Percentiles rank a stretch among this genome's conserved stretches.
Conservation (phyloP, 257 asterid genomes). For the Nicotiana knightiana region DNA sequence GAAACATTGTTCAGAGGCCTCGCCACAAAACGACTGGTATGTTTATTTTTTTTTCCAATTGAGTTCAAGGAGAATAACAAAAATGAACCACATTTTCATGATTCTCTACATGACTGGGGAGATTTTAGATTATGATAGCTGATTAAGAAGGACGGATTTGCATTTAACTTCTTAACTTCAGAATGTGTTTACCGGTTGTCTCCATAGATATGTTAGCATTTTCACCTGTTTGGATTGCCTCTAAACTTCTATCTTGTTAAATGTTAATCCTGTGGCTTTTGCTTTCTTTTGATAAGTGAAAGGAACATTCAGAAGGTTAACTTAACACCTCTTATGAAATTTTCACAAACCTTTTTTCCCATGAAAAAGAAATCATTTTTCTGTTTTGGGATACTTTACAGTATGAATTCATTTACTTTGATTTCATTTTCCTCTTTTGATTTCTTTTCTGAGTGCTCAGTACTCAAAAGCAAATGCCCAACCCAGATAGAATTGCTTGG, state of each 20-base stretch:
- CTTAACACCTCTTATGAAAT: neutral
- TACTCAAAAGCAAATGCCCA: no score
- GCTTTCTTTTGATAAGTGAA: neutral
- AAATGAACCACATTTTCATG: neutral
- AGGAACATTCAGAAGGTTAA: neutral
- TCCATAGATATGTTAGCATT: neutral
- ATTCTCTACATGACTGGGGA: neutral
- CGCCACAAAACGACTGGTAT: constrained; percentile 91
- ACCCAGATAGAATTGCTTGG: no score
- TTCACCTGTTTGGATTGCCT: neutral
- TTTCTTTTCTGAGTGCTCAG: no score
- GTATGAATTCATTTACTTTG: neutral
- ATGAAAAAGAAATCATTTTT: neutral
- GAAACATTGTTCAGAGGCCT: constrained; percentile 96
- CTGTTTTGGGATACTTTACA: neutral
- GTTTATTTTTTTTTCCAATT: neutral
- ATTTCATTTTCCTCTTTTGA: neutral
- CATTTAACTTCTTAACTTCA: neutral
- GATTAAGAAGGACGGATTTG: neutral
- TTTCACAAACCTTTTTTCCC: neutral
- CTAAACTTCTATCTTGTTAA: constrained; percentile 1
- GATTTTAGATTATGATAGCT: neutral
- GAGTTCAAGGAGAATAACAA: neutral
- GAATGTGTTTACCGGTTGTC: neutral
- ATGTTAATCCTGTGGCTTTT: neutral